Percentiles rank a stretch among this genome's conserved stretches.
Conservation (phyloP, 2,329 filamentous ascomycete genomes). For the Fusarium sp. region DNA sequence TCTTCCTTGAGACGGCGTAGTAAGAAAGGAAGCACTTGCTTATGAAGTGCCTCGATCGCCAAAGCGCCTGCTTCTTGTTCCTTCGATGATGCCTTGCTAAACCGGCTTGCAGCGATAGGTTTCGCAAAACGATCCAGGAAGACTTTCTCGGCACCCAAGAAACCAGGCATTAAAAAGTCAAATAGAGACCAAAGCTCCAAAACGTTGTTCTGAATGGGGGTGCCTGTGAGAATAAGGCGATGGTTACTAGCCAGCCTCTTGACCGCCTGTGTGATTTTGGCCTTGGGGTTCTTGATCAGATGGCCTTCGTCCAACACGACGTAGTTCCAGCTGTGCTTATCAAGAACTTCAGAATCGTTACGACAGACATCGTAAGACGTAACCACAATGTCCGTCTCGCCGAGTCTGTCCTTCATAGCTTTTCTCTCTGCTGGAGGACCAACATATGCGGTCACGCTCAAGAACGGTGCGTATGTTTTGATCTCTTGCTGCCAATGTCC, state of each 20-base stretch:
- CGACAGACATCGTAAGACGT: constrained; percentile 98
- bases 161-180: constrained; percentile 99
- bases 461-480: constrained; percentile 93
- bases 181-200: constrained; percentile 98
- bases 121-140: constrained; percentile 96
- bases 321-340: constrained; percentile 94
- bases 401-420: constrained; percentile 77
- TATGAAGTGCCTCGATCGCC: constrained; percentile 97
- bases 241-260: constrained; percentile 94
- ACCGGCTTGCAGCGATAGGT: constrained; percentile 93
- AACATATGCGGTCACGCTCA: constrained; percentile 90
- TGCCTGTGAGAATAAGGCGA: constrained; percentile 94
- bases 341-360: constrained; percentile 90
- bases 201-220: constrained; percentile 98
- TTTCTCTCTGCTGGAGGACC: constrained; percentile 87
- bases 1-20: constrained; percentile 97
- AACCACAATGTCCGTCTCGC: constrained; percentile 90
- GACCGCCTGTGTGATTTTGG: constrained; percentile 94
- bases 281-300: constrained; percentile 98
- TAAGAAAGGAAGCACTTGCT: constrained; percentile 96
- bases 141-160: constrained; percentile 94
- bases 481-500: constrained; percentile 99
- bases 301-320: constrained; percentile 97
- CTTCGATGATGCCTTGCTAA: constrained; percentile 97
- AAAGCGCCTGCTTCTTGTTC: constrained; percentile 97